These are phyloP conservation scores for Sophora flavescens DNA, from an alignment of 306 rosid species.

Conservation along the genomic window DNA sequence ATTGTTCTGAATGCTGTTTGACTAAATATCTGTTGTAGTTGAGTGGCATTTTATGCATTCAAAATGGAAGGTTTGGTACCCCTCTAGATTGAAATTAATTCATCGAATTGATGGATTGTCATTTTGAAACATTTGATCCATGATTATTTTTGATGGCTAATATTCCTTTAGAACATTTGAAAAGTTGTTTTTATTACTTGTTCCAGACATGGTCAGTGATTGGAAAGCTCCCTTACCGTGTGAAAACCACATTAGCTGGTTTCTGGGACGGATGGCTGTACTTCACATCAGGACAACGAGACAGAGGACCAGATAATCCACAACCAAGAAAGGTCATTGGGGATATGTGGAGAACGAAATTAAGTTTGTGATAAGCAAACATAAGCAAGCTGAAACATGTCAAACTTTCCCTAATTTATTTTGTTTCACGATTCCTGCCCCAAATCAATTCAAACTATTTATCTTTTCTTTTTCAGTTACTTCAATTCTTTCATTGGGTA, in stretches of 20 bases:
- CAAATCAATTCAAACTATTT: slow-evolving; percentile 16
- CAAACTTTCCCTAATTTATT: neutral
- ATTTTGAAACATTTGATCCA: slow-evolving; percentile 11
- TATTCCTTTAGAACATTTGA: slow-evolving; percentile 11
- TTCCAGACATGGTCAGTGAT: slow-evolving; percentile 91
- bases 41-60: neutral
- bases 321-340: slow-evolving; percentile 77
- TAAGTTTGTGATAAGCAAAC: slow-evolving; percentile 47
- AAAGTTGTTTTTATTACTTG: neutral
- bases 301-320: slow-evolving; percentile 92
- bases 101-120: neutral
- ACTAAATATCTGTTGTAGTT: neutral
- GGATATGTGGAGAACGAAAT: slow-evolving; percentile 85
- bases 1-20: neutral
- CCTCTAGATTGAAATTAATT: slow-evolving; percentile 3
- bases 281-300: slow-evolving; percentile 93
- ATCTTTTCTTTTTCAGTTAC: slow-evolving; percentile 21
- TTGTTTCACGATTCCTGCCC: slow-evolving; percentile 3
- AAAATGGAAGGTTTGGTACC: neutral
- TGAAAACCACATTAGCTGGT: slow-evolving; percentile 83
- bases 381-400: neutral
- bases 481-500: slow-evolving; percentile 18
- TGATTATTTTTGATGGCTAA: slow-evolving; percentile 10
- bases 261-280: slow-evolving; percentile 88
- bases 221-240: slow-evolving; percentile 89